These are phyloP conservation scores for Fraxinus albicans DNA, from an alignment of 305 asterid genomes.

Conservation along the genomic window DNA sequence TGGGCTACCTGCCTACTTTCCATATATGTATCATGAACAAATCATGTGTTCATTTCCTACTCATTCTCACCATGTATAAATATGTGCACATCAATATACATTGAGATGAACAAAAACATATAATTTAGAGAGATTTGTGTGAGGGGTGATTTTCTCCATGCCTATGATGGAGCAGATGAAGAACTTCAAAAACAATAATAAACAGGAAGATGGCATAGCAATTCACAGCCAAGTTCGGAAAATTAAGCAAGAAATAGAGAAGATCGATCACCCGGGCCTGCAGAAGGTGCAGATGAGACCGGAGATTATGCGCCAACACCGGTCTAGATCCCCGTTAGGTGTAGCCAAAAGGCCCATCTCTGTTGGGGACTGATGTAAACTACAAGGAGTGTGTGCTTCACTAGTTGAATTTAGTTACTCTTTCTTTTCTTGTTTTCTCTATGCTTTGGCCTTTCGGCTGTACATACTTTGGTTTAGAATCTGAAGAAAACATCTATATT, in stretches of 20 bases:
- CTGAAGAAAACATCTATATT: background rate
- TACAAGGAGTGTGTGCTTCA: background rate
- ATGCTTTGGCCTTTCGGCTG: constrained; percentile 19
- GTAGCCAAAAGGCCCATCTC: constrained; percentile 39
- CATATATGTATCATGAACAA: constrained; percentile 26
- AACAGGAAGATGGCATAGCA: constrained; percentile 39
- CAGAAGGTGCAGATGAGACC: constrained; percentile 49
- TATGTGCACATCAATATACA: background rate
- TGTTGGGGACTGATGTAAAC: constrained; percentile 36
- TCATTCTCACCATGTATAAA: constrained; percentile 24
- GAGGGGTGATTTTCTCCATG: constrained; percentile 21
- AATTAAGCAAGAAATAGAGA: constrained; percentile 66
- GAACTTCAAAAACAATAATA: background rate
- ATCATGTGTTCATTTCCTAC: constrained; percentile 15
- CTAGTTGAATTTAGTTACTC: constrained; percentile 4
- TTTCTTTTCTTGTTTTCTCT: constrained; percentile 12
- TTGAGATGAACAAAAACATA: background rate
- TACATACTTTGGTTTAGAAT: constrained; percentile 27
- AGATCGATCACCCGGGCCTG: constrained; percentile 36
- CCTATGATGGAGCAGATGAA: constrained; percentile 30
- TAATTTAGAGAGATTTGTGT: background rate
- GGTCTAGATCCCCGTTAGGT: constrained; percentile 58
- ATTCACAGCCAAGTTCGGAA: constrained; percentile 67
- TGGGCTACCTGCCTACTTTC: constrained; percentile 23
- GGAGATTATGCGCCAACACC: constrained; percentile 30